Conservation (phyloP, 345 rosid genomes). For the Microthlaspi erraticum region DNA sequence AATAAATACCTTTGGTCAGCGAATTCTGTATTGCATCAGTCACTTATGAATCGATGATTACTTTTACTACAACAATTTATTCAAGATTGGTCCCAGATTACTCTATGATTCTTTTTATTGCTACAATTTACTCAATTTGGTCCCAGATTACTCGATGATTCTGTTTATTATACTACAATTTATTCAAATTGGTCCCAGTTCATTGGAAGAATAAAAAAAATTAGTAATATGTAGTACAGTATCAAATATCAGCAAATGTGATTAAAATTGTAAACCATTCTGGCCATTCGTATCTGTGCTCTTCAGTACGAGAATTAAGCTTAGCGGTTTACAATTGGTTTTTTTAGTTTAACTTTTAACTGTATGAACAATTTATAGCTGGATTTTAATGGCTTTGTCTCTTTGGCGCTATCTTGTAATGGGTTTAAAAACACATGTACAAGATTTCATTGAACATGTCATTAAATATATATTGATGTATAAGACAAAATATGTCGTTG, state of each 20-base stretch:
- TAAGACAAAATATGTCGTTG: constrained; percentile 5
- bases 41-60: not conserved
- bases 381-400: not conserved
- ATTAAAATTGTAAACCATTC: not conserved
- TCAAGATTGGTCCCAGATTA: too few species aligned
- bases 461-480: not conserved
- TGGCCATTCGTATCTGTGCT: not conserved
- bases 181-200: constrained; percentile 34
- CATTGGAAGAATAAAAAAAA: constrained; percentile 26
- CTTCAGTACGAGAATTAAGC: not conserved
- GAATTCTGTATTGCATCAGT: constrained; percentile 22
- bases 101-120: too few species aligned
- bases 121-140: too few species aligned
- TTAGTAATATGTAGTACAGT: not conserved
- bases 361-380: not conserved
- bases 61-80: too few species aligned
- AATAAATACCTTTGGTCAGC: constrained; percentile 22
- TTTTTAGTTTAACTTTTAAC: not conserved
- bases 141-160: constrained; percentile 9
- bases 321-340: constrained; percentile 12
- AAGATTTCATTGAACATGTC: constrained; percentile 20
- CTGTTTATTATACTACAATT: not conserved
- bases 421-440: constrained; percentile 25
- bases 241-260: not conserved
- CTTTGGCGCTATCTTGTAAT: not conserved